These are phyloP conservation scores for Zasmidium citrigriseum DNA, from an alignment of 2,329 filamentous ascomycete genomes.

Conservation along the genomic window DNA sequence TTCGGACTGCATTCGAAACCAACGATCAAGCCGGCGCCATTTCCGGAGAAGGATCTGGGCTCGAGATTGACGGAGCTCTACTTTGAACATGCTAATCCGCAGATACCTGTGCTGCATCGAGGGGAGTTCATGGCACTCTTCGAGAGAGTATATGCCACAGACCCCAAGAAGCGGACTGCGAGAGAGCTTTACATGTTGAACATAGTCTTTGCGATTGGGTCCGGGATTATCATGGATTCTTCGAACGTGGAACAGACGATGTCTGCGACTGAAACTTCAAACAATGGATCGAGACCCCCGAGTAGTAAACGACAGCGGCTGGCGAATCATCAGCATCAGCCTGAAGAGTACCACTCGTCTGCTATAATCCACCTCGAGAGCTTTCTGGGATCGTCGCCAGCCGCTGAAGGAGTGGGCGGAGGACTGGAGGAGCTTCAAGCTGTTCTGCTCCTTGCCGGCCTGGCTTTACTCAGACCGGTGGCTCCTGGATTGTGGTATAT, in stretches of 20 bases:
- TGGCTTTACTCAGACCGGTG: slow-evolving; percentile 86
- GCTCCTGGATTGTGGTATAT: slow-evolving; percentile 97
- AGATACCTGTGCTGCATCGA: slow-evolving; percentile 89
- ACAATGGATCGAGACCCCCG: slow-evolving; percentile 27
- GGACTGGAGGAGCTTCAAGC: slow-evolving; percentile 90
- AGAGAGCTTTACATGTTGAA: slow-evolving; percentile 92
- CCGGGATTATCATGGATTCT: slow-evolving; percentile 79
- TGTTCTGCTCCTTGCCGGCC: slow-evolving; percentile 86
- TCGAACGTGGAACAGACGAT: slow-evolving; percentile 34
- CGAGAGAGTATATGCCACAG: slow-evolving; percentile 73
- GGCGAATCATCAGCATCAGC: slow-evolving; percentile 61
- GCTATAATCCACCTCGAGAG: slow-evolving; percentile 89
- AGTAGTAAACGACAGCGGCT: slow-evolving; percentile 53
- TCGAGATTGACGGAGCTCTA: slow-evolving; percentile 76
- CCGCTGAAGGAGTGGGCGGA: slow-evolving; percentile 72
- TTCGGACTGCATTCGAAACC: slow-evolving; percentile 94
- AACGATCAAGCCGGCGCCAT: slow-evolving; percentile 79
- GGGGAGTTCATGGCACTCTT: slow-evolving; percentile 88
- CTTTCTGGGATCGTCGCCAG: slow-evolving; percentile 69
- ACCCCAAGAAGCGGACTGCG: slow-evolving; percentile 67
- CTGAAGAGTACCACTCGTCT: slow-evolving; percentile 94
- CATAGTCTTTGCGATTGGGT: slow-evolving; percentile 95
- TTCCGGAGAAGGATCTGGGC: slow-evolving; percentile 76
- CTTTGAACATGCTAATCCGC: slow-evolving; percentile 94
- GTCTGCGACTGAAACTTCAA: slow-evolving; percentile 36